Base-by-base conservation (phyloP, 2,329 filamentous ascomycete genomes). In the Botrytis aclada region DNA sequence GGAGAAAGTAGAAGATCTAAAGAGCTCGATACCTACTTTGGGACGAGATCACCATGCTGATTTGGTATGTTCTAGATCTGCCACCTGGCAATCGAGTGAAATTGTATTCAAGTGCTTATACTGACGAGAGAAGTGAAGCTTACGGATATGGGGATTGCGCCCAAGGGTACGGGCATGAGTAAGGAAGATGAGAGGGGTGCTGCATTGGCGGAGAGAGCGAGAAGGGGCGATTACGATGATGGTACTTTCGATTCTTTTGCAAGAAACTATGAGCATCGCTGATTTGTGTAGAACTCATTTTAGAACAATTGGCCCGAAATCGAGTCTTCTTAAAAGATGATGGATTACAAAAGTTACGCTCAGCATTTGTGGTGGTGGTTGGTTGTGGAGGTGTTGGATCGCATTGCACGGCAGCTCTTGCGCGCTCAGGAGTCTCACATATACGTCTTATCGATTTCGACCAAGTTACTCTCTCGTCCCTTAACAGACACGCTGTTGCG, bases 401-500 rank as follows among this genome's bases (percentile, higher is more conserved):
- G 10, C 97, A 99, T 84, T 95, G 93, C 75, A 89, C 92, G 7
- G 91, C 95, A 1, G 91, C 96, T 5, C 89, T 99, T 43, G 92
- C 94, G 8, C 91, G 96, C 43, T 97, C 95, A 0, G 96, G 96
- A 45, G 94, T 97, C 61, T 91, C 92, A n/a, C 91, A 90, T 78
- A 87, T 99, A 71, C 91, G 96, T 1, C 88, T 99, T 54, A 90
- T 99, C 77, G 96, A 99, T 82, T 99, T 99, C 81, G 96, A 99
- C 81, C 96, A 99, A 86, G 95, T 99, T 47, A 97, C 95, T 0
- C 86, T 99, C 62, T 97, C 93, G 76, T 97, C 94, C 4, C 85
- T 99, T 71, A 99, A 99, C 82, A 87, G 96, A n/a, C 96, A 99
- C 83, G 94, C 96, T 14, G 92, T 99, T 1, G 96, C 96, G 8